These are phyloP conservation scores for Metarhizium rileyi DNA, from an alignment of 2,329 filamentous ascomycete genomes.

Conservation along the genomic window DNA sequence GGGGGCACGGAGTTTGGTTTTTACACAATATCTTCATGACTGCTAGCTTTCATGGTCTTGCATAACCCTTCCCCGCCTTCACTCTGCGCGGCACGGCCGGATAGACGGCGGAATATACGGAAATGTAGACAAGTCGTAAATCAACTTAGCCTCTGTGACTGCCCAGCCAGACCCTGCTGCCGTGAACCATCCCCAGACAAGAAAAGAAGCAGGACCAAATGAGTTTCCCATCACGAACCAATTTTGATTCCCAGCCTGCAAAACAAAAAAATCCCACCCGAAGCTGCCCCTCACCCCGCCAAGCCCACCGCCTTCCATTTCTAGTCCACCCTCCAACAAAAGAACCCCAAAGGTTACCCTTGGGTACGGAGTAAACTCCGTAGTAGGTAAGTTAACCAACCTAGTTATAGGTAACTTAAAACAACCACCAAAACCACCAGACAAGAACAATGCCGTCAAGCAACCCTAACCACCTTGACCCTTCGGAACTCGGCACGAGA, in stretches of 20 bases:
- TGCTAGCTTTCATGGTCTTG: background rate
- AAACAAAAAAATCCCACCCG: background rate
- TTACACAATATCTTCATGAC: constrained; percentile 1
- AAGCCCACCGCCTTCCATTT: background rate
- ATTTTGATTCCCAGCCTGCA: too few species aligned
- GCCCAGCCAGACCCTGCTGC: too few species aligned
- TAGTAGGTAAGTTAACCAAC: too few species aligned
- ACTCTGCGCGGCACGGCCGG: constrained; percentile 4
- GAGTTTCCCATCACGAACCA: too few species aligned
- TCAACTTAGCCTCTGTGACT: too few species aligned
- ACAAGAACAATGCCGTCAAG: constrained; percentile 11
- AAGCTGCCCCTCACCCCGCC: background rate
- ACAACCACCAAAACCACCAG: background rate
- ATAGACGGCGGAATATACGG: background rate
- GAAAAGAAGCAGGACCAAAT: too few species aligned
- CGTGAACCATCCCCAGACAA: too few species aligned
- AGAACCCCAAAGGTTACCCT: background rate
- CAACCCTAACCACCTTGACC: constrained; percentile 47
- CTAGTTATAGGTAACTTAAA: background rate
- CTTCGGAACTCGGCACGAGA: constrained; percentile 75
- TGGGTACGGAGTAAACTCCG: too few species aligned
- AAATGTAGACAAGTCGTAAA: too few species aligned
- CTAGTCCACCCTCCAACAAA: background rate
- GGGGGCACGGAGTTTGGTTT: constrained; percentile 9
- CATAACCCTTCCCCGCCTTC: background rate